A percentile compares a stretch with the other conserved stretches of the same genome.
These are phyloP conservation scores for Exutisphaerella laricina DNA, from an alignment of 2,329 filamentous ascomycete species.

Conservation along the genomic window DNA sequence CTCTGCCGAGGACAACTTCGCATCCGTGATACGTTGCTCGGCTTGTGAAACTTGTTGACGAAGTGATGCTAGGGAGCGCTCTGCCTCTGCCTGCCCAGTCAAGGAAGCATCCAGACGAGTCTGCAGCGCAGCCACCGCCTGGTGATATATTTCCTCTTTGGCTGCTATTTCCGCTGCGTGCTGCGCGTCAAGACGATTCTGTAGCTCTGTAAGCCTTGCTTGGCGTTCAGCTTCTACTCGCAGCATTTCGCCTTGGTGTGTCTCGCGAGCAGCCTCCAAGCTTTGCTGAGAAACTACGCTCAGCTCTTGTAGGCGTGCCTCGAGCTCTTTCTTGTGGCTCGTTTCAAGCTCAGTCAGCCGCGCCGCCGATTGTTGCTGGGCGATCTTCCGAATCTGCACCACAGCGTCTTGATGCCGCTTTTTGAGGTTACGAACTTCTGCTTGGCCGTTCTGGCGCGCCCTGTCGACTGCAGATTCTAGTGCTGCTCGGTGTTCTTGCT, in stretches of 20 bases:
- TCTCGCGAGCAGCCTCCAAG: slow-evolving; percentile 9
- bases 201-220: slow-evolving; percentile 11
- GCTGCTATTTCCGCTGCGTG: slow-evolving; percentile 6
- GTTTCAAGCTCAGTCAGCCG: slow-evolving; percentile 20
- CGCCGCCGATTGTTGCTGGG: slow-evolving; percentile 18
- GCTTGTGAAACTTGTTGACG: slow-evolving; percentile 18
- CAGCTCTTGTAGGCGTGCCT: slow-evolving; percentile 13
- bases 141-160: slow-evolving; percentile 12
- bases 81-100: slow-evolving; percentile 25
- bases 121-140: slow-evolving; percentile 22
- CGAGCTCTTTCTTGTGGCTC: slow-evolving; percentile 19
- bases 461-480: slow-evolving; percentile 21
- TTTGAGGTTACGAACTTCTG: slow-evolving; percentile 22
- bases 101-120: slow-evolving; percentile 24
- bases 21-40: slow-evolving; percentile 20
- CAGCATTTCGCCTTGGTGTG: slow-evolving; percentile 13
- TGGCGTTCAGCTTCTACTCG: slow-evolving; percentile 14
- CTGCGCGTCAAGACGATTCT: slow-evolving; percentile 14
- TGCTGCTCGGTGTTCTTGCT: slow-evolving; percentile 17
- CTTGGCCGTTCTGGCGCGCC: slow-evolving; percentile 17
- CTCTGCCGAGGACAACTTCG: slow-evolving; percentile 11
- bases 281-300: slow-evolving; percentile 7
- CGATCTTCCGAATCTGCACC: slow-evolving; percentile 17
- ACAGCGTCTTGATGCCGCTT: slow-evolving; percentile 25
- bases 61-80: slow-evolving; percentile 18